These are phyloP conservation scores for Trichoderma harzianum DNA, from an alignment of 2,329 filamentous ascomycete genomes.

Conservation along the genomic window DNA sequence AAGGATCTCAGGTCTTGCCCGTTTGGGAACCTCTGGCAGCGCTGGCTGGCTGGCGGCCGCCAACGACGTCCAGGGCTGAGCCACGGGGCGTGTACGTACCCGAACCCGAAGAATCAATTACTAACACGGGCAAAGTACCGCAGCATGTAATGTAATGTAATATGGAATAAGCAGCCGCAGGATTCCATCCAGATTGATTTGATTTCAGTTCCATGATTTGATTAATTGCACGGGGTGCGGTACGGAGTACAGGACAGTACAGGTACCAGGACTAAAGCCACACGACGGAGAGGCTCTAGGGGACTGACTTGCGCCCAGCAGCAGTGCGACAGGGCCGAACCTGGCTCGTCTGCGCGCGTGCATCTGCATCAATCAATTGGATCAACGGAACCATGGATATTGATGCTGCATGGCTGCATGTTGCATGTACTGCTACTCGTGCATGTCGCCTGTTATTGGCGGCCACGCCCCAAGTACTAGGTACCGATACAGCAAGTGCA, in stretches of 20 bases:
- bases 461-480: neutral
- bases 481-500: neutral
- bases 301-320: constrained; percentile 1
- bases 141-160: neutral
- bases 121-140: neutral
- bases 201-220: neutral
- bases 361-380: neutral
- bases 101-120: neutral
- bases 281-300: neutral
- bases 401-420: neutral
- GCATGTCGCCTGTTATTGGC: neutral
- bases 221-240: neutral
- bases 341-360: neutral
- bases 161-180: neutral
- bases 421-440: neutral
- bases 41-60: constrained; percentile 18
- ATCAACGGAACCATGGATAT: neutral
- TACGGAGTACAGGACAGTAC: neutral
- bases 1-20: constrained; percentile 12
- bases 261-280: neutral
- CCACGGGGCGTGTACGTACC: constrained; percentile 3
- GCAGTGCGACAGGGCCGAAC: neutral
- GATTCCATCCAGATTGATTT: neutral
- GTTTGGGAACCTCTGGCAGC: constrained; percentile 16
- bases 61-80: constrained; percentile 1